Evolutionary conservation across 2,329 filamentous ascomycete genomes (phyloP).

Genomic region (Talaromyces verruculosus): DNA sequence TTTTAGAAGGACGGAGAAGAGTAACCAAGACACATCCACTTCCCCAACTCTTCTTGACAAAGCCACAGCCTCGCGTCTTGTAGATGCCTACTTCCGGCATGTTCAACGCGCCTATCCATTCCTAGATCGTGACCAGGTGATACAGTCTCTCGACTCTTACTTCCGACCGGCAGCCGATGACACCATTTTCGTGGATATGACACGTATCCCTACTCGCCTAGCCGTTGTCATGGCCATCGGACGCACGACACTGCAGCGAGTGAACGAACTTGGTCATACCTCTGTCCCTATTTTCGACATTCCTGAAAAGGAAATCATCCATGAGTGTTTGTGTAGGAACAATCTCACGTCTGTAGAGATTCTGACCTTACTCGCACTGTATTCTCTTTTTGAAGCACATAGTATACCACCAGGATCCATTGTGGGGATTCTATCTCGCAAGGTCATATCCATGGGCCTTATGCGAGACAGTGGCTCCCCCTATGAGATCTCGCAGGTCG

Average conservation of each 20-base stretch:
- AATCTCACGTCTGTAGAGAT: slow-evolving; percentile 44
- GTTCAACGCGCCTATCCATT: slow-evolving; percentile 51
- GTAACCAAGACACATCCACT: background rate
- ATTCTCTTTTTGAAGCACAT: slow-evolving; percentile 47
- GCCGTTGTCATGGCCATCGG: slow-evolving; percentile 52
- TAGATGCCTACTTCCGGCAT: slow-evolving; percentile 49
- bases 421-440: slow-evolving; percentile 30
- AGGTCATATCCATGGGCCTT: slow-evolving; percentile 16
- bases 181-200: background rate
- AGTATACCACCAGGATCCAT: slow-evolving; percentile 46
- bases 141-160: slow-evolving; percentile 24
- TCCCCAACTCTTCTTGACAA: slow-evolving; percentile 1
- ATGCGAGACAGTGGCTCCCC: background rate
- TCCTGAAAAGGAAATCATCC: slow-evolving; percentile 37
- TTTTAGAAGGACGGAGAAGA: no score
- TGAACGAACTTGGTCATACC: slow-evolving; percentile 42
- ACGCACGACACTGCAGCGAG: slow-evolving; percentile 47
- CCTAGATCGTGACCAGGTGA: slow-evolving; percentile 40
- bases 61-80: slow-evolving; percentile 1
- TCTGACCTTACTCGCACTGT: slow-evolving; percentile 45
- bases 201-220: slow-evolving; percentile 36
- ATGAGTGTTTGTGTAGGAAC: slow-evolving; percentile 41
- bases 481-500: slow-evolving; percentile 22
- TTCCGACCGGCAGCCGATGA: background rate
- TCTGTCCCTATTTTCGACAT: background rate